A percentile compares a stretch with the other conserved stretches of the same genome.
phyloP scores from a whole-genome alignment of 208 protist genomes.

The Trichomonas gallinae region DNA sequence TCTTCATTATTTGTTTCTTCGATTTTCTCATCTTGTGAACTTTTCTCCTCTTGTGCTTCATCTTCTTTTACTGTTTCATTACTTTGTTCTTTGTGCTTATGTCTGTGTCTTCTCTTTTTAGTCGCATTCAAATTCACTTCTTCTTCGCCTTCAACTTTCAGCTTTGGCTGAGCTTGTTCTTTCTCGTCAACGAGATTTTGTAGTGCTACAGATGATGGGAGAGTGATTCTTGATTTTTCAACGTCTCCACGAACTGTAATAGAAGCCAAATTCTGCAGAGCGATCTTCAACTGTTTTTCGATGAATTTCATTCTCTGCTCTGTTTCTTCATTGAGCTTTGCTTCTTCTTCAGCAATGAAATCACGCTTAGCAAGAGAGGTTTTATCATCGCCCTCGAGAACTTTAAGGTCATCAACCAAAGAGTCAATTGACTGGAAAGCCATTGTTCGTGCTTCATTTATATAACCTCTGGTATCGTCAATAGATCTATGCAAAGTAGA shows the following conservation, averaged over 20 bases:
- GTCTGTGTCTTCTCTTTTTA: neutral
- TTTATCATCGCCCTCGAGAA: neutral
- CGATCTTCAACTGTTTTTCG: neutral
- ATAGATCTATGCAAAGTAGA: neutral
- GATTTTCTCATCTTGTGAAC: neutral
- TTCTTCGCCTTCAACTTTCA: neutral
- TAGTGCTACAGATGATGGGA: neutral
- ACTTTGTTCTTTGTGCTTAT: neutral
- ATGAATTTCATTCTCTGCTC: neutral
- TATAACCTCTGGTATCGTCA: neutral
- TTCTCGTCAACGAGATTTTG: neutral
- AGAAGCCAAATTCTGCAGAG: neutral
- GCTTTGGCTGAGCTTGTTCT: neutral
- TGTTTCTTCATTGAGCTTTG: neutral
- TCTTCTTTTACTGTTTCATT: no score
- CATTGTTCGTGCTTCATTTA: neutral
- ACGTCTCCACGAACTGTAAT: neutral
- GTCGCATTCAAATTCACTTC: neutral
- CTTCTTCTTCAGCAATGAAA: neutral
- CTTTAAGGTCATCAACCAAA: neutral
- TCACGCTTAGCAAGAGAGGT: neutral
- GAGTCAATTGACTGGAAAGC: neutral
- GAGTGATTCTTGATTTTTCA: neutral
- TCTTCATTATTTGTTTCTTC: neutral
- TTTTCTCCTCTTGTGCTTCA: neutral